Base-by-base conservation (phyloP, 768 basidiomycete species). In the Hirschioporus abietinus region DNA sequence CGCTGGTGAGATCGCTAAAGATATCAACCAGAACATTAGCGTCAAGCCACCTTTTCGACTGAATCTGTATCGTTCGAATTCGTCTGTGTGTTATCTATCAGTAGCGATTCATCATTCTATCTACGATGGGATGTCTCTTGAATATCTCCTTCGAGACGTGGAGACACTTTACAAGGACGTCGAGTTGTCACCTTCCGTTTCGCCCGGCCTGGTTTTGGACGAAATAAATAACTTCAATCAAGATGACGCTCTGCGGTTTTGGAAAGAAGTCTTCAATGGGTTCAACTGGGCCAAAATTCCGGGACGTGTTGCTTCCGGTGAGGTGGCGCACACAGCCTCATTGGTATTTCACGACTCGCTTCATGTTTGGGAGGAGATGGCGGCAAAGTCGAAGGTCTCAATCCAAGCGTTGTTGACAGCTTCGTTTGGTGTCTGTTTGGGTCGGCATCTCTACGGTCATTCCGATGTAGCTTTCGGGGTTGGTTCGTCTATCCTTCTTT, bases 81-180 rank as follows among this genome's bases (percentile, higher is more conserved):
- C 26, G 24, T 25, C 25, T 18, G 27, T 9, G 10, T 25, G 27
- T 17, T 69, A 70, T 66, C 27, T 73, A 35, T 70, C 68, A 18
- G 67, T 78, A 36, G 77, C 77, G 7, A 77, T 77, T 34, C 76
- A 77, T 58, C 76, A 77, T 26, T 76, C 76, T 1, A 65, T 77
- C 7, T 77, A 75, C 66, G 76, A 77, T 64, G 76, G 75, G 1
- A 68, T 73, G 35, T 78, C 76, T 20, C 67, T 77, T 2, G 69
- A 77, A 0, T 68, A 70, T 26, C 65, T 77, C n/a, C 67, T 77
- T 58, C 74, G 72, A 26, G 69, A 72, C 23, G 70, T 75, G 7
- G 76, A 78, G 61, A 69, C 70, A 1, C 68, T 67, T 30, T 70
- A 74, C 26, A 27, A 65, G 23, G 65, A 52, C 34, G 67, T 63